Percentiles rank a stretch among this genome's conserved stretches.
phyloP scores from a whole-genome alignment of 306 rosid species.

The Gleditsia sinensis region DNA sequence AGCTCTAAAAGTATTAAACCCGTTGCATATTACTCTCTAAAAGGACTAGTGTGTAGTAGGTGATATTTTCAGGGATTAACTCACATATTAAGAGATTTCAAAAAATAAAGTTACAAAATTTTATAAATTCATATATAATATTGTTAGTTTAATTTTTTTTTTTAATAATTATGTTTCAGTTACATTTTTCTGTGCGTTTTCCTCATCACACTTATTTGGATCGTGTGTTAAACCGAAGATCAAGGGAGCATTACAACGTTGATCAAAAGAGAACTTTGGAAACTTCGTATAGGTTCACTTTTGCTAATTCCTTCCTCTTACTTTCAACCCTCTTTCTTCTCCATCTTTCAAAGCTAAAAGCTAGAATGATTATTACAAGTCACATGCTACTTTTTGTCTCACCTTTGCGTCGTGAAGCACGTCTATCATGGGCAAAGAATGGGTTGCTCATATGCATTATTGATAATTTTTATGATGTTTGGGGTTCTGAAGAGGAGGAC shows the following conservation, averaged over 20 bases:
- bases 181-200: slow-evolving; percentile 38
- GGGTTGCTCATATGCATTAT: slow-evolving; percentile 51
- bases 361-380: too few relatives aligned
- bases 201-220: slow-evolving; percentile 44
- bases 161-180: slow-evolving; percentile 39
- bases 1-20: too few relatives aligned
- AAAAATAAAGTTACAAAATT: too few relatives aligned
- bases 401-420: slow-evolving; percentile 52
- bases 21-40: too few relatives aligned
- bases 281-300: slow-evolving; percentile 45
- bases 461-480: slow-evolving; percentile 57
- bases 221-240: slow-evolving; percentile 22
- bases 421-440: slow-evolving; percentile 59
- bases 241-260: slow-evolving; percentile 39
- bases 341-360: neutral
- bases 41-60: too few relatives aligned
- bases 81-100: too few relatives aligned
- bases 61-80: too few relatives aligned
- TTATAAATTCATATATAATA: too few relatives aligned
- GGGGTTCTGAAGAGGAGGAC: slow-evolving; percentile 63
- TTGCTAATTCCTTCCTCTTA: neutral
- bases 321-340: too few relatives aligned
- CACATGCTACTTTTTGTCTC: neutral
- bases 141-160: too few relatives aligned
- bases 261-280: slow-evolving; percentile 42